A percentile compares a stretch with the other conserved stretches of the same genome.
Conservation (phyloP, 1,284 basidiomycete genomes). For the Heterobasidion occidentale region DNA sequence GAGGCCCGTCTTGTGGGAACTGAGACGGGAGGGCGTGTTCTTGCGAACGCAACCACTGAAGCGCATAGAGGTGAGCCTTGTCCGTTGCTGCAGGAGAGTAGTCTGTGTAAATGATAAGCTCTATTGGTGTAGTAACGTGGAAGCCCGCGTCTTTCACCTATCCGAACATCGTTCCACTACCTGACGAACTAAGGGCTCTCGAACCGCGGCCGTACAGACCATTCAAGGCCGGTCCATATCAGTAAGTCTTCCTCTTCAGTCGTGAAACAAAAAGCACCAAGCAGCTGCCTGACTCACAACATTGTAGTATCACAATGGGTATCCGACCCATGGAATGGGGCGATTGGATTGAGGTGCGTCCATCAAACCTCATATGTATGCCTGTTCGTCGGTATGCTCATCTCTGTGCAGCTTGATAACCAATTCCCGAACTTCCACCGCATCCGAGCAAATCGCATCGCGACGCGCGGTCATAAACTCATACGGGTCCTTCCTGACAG, state of each 20-base stretch:
- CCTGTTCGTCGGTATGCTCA: neutral
- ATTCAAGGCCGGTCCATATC: constrained; percentile 11
- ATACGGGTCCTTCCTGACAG: constrained; percentile 44
- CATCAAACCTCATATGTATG: too few relatives aligned
- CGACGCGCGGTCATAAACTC: constrained; percentile 37
- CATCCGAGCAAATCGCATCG: constrained; percentile 46
- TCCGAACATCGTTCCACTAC: constrained; percentile 27
- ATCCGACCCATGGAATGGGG: constrained; percentile 12
- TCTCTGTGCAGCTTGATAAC: constrained; percentile 41
- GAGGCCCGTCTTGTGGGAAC: neutral
- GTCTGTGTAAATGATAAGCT: neutral
- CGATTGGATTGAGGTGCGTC: constrained; percentile 12
- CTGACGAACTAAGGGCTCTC: constrained; percentile 10
- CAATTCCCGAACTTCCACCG: constrained; percentile 44
- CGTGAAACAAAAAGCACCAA: neutral
- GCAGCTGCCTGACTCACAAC: neutral
- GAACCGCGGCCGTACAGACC: constrained; percentile 13
- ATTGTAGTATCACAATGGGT: constrained; percentile 12
- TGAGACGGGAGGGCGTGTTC: neutral
- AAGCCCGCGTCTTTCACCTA: constrained; percentile 36
- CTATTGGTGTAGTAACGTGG: constrained; percentile 32
- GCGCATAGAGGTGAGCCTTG: neutral
- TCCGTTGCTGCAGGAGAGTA: neutral
- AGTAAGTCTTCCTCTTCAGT: constrained; percentile 5
- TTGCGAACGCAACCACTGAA: neutral